Evolutionary conservation across 2,329 filamentous ascomycete species (phyloP).

Genomic region (Xylariales sp.): DNA sequence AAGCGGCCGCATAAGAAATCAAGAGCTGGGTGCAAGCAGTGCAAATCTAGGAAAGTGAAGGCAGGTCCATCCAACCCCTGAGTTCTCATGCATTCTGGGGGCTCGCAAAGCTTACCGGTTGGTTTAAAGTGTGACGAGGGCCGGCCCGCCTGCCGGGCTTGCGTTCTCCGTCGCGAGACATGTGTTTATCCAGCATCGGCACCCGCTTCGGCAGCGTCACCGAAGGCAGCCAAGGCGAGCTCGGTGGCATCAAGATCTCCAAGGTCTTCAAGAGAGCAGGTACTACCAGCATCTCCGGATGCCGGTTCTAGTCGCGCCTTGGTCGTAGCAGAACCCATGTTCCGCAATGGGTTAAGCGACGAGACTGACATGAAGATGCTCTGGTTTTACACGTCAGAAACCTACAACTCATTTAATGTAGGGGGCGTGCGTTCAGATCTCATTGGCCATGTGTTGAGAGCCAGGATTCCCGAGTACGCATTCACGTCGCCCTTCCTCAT

Average conservation of each 20-base stretch:
- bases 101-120: too few species aligned
- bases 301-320: background rate
- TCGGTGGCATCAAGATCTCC: background rate
- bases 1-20: constrained; percentile 55
- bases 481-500: constrained; percentile 51
- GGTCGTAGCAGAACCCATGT: constrained; percentile 31
- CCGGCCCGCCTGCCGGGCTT: constrained; percentile 44
- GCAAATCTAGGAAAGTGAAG: constrained; percentile 46
- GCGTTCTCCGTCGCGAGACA: constrained; percentile 40
- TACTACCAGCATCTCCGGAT: background rate
- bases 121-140: constrained; percentile 33
- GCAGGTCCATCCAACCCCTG: too few species aligned
- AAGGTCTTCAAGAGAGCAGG: background rate
- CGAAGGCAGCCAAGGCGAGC: constrained; percentile 6
- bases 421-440: constrained; percentile 28
- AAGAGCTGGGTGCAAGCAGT: constrained; percentile 47
- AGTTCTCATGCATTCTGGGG: too few species aligned
- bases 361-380: constrained; percentile 46
- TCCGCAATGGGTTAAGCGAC: constrained; percentile 28
- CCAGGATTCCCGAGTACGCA: constrained; percentile 43
- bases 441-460: constrained; percentile 39
- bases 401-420: constrained; percentile 41
- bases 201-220: constrained; percentile 10
- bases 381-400: constrained; percentile 49
- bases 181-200: constrained; percentile 39